Evolutionary conservation across 2,329 filamentous ascomycete genomes (phyloP), one percentile per base, ranked within the genome.

Genomic region (Oidium heveae): DNA sequence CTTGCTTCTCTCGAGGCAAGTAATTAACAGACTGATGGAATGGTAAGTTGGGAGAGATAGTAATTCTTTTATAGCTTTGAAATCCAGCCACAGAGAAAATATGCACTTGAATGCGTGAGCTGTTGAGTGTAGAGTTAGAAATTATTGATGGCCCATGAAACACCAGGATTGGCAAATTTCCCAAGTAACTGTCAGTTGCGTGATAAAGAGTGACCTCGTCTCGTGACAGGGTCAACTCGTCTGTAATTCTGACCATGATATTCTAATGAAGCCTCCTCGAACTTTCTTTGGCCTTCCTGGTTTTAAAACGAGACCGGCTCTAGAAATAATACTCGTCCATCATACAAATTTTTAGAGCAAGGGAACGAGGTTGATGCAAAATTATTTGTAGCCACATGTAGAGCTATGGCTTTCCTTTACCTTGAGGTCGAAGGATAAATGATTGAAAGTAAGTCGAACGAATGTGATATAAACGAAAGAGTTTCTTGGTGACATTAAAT

Each of bases 131-230:
- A 60, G 83, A 84, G 69, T 94, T 93, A 63, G 85, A 81, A 46
- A 86, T 93, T 33, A 88, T 87, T 50, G 89, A 89, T 16, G 87
- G 79, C 15, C 89, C 89, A 67, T 95, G 86, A 73, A 96, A 95
- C 67, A 95, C 75, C 61, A 96, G 74, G 61, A 96, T 74, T 53
- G 88, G 80, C 58, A 87, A 74, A 69, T 88, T 76, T 68, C 82
- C 82, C 55, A 93, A 80, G 60, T 88, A 72, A 57, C 86, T 79
- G 68, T 98, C 91, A 66, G 80, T 82, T 62, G 86, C 80, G 70
- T 93, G 83, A 74, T 93, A 96, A 63, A 95, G 84, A 65, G 78
- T 80, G 67, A 95, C 77, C 66, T 84, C 75, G 67, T 89, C 84
- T 66, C 84, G 74, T 67, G 85, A 82, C 67, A 94, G 75, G 64